These are phyloP conservation scores for Stylosanthes scabra DNA, from an alignment of 331 rosid genomes.

Conservation along the genomic window DNA sequence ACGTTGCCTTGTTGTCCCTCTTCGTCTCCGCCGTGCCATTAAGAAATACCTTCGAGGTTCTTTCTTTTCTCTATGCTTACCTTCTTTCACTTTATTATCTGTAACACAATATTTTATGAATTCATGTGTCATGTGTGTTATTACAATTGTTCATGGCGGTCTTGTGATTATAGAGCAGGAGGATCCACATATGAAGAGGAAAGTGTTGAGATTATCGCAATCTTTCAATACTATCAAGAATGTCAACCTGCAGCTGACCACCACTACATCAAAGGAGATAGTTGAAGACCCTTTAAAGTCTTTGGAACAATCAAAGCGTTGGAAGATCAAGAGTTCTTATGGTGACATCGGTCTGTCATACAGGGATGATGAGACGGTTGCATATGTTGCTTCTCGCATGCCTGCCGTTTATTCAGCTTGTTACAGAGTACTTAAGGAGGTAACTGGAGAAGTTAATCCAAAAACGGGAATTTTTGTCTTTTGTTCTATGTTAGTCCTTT, in stretches of 20 bases:
- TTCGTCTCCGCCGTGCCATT: conserved; percentile 86
- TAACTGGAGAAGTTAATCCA: conserved; percentile 23
- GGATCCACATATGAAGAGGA: conserved; percentile 85
- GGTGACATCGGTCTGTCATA: conserved; percentile 90
- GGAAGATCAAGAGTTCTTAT: conserved; percentile 90
- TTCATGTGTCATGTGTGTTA: conserved; percentile 20
- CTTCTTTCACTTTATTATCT: neutral
- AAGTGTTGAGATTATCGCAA: conserved; percentile 76
- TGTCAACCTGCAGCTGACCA: conserved; percentile 63
- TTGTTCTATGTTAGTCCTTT: conserved; percentile 16
- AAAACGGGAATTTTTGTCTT: neutral
- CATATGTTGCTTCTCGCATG: conserved; percentile 94
- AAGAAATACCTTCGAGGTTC: conserved; percentile 86
- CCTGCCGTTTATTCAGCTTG: conserved; percentile 98
- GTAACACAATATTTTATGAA: neutral
- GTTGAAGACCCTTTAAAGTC: conserved; percentile 85
- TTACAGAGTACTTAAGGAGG: conserved; percentile 90
- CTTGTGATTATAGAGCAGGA: conserved; percentile 72
- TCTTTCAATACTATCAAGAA: conserved; percentile 78
- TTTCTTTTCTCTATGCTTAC: conserved; percentile 5
- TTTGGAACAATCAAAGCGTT: conserved; percentile 67
- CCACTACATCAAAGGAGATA: conserved; percentile 67
- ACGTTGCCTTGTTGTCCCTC: conserved; percentile 74
- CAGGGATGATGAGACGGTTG: conserved; percentile 75
- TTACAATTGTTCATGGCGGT: conserved; percentile 34